Base-by-base conservation (phyloP, 441 rosid species). In the Mallotus repandus region DNA sequence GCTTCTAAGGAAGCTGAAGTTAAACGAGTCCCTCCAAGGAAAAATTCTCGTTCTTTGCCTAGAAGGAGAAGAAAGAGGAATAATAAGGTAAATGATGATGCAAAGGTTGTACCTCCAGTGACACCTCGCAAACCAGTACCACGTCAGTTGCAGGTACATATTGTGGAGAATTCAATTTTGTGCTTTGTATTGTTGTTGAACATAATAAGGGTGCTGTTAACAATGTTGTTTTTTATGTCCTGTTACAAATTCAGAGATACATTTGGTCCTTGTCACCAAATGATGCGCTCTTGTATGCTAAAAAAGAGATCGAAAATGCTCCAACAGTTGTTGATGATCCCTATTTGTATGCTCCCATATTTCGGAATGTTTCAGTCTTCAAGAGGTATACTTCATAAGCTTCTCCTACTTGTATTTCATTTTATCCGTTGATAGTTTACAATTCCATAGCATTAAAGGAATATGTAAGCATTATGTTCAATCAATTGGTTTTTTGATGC, bases 251-350 rank as follows among this genome's bases (percentile, higher is more conserved):
- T 65, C 86, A 93, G 92, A 87, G 84, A 81, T 69, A 73, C 78
- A 72, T 89, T 70, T 74, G 79, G 86, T 85, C 91, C 18, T 77
- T 91, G 80, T 80, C 90, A 62, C 86, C 92, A 13, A 68, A 73
- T 55, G 85, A 88, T 78, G 89, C 94, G 53, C 86, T 92, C 59
- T 48, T 78, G 63, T 88, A 86, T 79, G 98, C 94, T 14, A 90
- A 81, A 78, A 83, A 49, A 54, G 94, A 90, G 87, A 86, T 92
- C 53, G 84, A 86, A 16, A 76, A 52, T 81, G 86, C 89, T 46
- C 79, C 89, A 8, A 14, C 75, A 41, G 68, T 87, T 46, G 53
- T 67, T 0, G 84, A 87, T 54, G 88, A 89, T 73, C 77, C 88
- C 5, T 85, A 87, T 76, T 76, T 94, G 21, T 77, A 79, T 77